phyloP scores from a whole-genome alignment of 2,329 filamentous ascomycete genomes.

The Aspergillus sp. region DNA sequence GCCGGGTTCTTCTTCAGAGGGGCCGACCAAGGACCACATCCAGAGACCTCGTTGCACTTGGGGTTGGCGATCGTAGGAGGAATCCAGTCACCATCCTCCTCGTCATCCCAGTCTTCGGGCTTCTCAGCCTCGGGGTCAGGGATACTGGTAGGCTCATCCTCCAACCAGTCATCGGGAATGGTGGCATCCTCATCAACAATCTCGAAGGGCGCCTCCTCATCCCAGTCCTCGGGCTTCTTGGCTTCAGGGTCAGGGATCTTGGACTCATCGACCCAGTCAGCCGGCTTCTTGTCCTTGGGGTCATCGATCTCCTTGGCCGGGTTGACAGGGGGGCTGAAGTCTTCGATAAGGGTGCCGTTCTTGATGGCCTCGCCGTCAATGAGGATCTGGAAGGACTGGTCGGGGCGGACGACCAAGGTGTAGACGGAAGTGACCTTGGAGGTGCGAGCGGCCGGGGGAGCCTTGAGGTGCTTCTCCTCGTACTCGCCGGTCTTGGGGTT shows the following conservation, averaged over 20 bases:
- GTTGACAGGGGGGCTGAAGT: conserved; percentile 92
- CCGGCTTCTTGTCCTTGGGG: conserved; percentile 84
- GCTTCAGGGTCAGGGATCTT: conserved; percentile 89
- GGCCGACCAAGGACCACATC: conserved; percentile 87
- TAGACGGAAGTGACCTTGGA: conserved; percentile 91
- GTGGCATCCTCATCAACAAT: conserved; percentile 88
- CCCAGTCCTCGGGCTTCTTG: conserved; percentile 96
- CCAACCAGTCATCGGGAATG: conserved; percentile 93
- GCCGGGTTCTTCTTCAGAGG: conserved; percentile 90
- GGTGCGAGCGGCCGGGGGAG: conserved; percentile 77
- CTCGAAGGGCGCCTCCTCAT: conserved; percentile 96
- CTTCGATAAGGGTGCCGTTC: conserved; percentile 84
- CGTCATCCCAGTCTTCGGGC: conserved; percentile 98
- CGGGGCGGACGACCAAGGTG: conserved; percentile 90
- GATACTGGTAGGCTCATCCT: conserved; percentile 72
- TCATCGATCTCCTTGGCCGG: conserved; percentile 92
- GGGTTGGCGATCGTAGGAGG: conserved; percentile 86
- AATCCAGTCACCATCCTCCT: conserved; percentile 98
- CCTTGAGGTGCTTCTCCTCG: conserved; percentile 96
- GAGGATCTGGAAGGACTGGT: conserved; percentile 90
- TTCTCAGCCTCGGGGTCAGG: conserved; percentile 93
- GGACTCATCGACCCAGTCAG: conserved; percentile 90
- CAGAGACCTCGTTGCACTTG: conserved; percentile 88
- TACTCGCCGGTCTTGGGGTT: conserved; percentile 99
- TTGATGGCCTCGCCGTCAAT: conserved; percentile 85